Base-by-base conservation (phyloP, 2,329 filamentous ascomycete species). In the Penicillium glabrum region DNA sequence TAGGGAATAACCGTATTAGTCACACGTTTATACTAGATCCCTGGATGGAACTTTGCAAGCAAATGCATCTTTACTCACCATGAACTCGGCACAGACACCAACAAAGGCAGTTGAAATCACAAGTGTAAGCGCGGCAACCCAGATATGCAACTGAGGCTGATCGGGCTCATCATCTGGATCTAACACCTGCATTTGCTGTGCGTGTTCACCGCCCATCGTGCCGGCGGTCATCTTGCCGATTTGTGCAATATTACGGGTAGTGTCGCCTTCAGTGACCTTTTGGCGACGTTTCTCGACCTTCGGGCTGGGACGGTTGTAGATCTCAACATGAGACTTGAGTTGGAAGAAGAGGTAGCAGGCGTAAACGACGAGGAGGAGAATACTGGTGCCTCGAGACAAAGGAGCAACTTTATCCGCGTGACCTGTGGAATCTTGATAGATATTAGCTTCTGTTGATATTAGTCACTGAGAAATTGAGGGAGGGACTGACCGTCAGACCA, bases 301-400 rank as follows among this genome's bases (percentile, higher is more conserved):
- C 65, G 90, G 82, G 62, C 88, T 90, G 33, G 90, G 86, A 51
- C 86, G 86, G 71, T 89, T 91, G 80, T 96, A 97, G 71, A 96
- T 87, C 9, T 79, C 79, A 24, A 83, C 82, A 73, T 97, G 93
- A 0, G 93, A 93, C 72, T 91, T 90, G 57, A 98, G 86, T 75
- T 97, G 93, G 80, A 97, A 97, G 74, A 90, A 83, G 2, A 98
- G 86, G 69, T 96, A 97, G 55, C 85, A 89, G 49, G 76, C 86
- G 72, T 97, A 98, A 10, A 96, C 89, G 46, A 96, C 71, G 1
- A 98, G 82, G 5, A 97, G 82, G 60, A 97, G 92, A 59, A 97
- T 84, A 13, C 90, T 85, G 3, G 84, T 82, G 43, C 75, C 74
- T 68, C 72, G 67, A 6, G 72, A 75, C n/a, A 75, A 57, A 3